Base-by-base conservation (phyloP, 345 rosid species). In the Cardamine occulta region DNA sequence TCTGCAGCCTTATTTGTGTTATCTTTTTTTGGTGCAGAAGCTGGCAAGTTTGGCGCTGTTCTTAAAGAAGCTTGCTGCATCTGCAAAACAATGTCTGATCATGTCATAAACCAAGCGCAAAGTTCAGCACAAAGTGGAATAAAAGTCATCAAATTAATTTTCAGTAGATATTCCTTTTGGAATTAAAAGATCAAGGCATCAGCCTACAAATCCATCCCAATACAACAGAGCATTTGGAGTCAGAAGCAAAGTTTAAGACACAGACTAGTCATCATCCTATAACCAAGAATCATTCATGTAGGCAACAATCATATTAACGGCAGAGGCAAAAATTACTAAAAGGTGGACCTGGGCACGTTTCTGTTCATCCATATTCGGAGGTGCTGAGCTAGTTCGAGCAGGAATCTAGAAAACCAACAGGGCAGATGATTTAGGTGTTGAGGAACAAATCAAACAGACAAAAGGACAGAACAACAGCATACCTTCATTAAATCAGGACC, bases 291-390 rank as follows among this genome's bases (percentile, higher is more conserved):
- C 35, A 26, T 39, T 11, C 54, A 61, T 17, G 40, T 10, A 32
- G 47, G 49, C 18, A 63, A 58, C 32, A 73, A 58, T 14, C 74
- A 57, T 47, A 47, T 47, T 31, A 55, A 63, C 17, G 23, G 52
- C 29, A 70, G 68, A 42, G 6, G 63, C 5, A 53, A 24, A 24
- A 64, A 59, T 56, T 51, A 78, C 28, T 56, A 71, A 61, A 63
- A 14, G 48, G 60, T 69, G 53, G 45, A 91, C 98, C 97, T 88
- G 97, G 65, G 84, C 93, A 76, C 88, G 87, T 85, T 88, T 92
- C 88, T 95, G 99, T 81, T 95, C 99, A 66, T 95, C 99, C 88
- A 95, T 82, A 80, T 92, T 92, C 7, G 97, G 98, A 75, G 99
- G 99, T 61, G 98, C 97, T 49, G 99, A 96, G 82, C 86, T 88